Base-by-base conservation (phyloP, 2,329 filamentous ascomycete genomes). In the Phialophora macrospora region DNA sequence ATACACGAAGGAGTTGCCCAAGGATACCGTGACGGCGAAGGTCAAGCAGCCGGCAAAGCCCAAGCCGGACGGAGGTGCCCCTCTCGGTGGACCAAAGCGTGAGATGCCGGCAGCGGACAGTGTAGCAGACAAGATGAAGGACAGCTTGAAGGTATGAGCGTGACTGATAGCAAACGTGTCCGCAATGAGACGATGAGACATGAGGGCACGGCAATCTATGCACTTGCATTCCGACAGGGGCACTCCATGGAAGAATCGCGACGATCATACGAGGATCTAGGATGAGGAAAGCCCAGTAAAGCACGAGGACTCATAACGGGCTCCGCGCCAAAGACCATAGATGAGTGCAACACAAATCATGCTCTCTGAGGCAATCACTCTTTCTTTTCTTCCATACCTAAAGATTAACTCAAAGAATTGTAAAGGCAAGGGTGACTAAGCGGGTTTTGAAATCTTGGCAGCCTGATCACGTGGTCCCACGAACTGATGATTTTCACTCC, bases 1-100 rank as follows among this genome's bases (percentile, higher is more conserved):
- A 1, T 99, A 90, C 76, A 87, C 88, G 61, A 95, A 93, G 81
- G 94, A 97, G 72, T 82, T 94, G 44, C 88, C 91, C 11, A 93
- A 94, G 79, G 88, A 93, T 72, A 83, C 85, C 11, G 89, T 87
- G 46, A 88, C 85, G 48, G 79, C 83, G 70, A 88, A 88, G 78
- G 76, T 78, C 32, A 85, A 84, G 73, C 63, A 69, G 57, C 59
- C 62, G 4, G 26, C 67, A 4, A 80, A 80, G 71, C 70, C 72
- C 46, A 72, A 72, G 34, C 62, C 66, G 8, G 77, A 30, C 9
- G 52, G 52, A 22, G 66, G 72, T 54, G 72, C 67, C 17, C 70
- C 70, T 38, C 72, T 72, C 38, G 67, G 70, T 55, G 68, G 66
- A 30, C 54, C 64, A 24, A 70, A 70, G 52, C 64, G 62, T 28